These are phyloP conservation scores for Boletus rufocinnamomeus DNA, from an alignment of 768 basidiomycete species.

Conservation along the genomic window DNA sequence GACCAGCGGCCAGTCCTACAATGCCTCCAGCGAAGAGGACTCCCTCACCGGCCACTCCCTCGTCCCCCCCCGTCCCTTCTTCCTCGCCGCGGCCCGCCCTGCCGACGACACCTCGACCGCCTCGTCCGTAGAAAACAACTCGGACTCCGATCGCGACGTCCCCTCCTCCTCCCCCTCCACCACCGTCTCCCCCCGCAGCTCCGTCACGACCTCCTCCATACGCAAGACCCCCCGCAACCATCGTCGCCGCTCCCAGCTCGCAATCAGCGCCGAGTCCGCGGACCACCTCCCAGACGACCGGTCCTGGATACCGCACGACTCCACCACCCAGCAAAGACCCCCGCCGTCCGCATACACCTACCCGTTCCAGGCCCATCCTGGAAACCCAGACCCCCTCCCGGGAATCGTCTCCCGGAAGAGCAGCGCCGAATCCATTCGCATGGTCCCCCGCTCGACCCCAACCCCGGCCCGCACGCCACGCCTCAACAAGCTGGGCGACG, in stretches of 20 bases:
- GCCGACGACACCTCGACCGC: constrained; percentile 24
- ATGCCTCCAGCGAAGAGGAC: constrained; percentile 32
- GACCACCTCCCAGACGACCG: constrained; percentile 16
- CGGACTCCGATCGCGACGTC: constrained; percentile 34
- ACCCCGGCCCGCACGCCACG: constrained; percentile 25
- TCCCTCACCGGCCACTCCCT: constrained; percentile 18
- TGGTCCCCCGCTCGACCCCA: constrained; percentile 27
- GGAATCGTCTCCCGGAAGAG: constrained; percentile 45
- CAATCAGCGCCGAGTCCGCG: constrained; percentile 20
- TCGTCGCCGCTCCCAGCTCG: constrained; percentile 31
- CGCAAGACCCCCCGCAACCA: constrained; percentile 26
- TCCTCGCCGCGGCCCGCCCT: constrained; percentile 29
- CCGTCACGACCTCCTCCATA: constrained; percentile 7
- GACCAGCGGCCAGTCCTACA: constrained; percentile 17
- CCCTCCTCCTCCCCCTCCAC: constrained; percentile 23
- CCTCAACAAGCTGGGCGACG: constrained; percentile 18
- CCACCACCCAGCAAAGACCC: constrained; percentile 16
- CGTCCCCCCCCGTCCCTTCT: constrained; percentile 40
- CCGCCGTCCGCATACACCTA: constrained; percentile 45
- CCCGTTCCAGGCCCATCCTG: constrained; percentile 64
- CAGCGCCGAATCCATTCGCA: constrained; percentile 44
- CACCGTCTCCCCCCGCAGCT: constrained; percentile 19
- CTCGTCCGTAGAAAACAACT: constrained; percentile 27
- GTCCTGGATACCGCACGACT: constrained; percentile 19
- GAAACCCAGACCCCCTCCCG: constrained; percentile 64